A percentile compares a stretch with the other conserved stretches of the same genome.
phyloP scores from a whole-genome alignment of 208 protist genomes.

The Acanthamoeba sp. region DNA sequence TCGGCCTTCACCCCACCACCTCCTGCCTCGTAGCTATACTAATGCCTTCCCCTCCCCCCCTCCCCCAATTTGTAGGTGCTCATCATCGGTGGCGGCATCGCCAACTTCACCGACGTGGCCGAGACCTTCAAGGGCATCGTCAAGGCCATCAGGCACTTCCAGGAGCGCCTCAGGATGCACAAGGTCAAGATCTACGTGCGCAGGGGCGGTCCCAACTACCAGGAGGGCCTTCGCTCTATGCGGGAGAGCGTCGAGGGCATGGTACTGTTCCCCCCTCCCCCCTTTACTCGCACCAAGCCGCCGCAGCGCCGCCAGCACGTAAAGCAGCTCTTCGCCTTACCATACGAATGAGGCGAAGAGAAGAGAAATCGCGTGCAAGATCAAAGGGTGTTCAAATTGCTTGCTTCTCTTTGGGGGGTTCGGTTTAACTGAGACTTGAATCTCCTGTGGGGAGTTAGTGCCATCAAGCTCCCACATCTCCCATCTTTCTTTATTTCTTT shows the following conservation, averaged over 20 bases:
- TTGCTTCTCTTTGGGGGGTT: conserved; percentile 24
- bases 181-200: conserved; percentile 90
- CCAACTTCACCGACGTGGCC: conserved; percentile 94
- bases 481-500: too few species aligned
- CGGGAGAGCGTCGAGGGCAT: conserved; percentile 83
- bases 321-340: neutral
- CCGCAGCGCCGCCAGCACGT: neutral
- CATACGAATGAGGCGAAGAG: neutral
- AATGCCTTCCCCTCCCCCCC: neutral
- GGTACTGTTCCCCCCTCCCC: neutral
- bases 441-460: conserved; percentile 44
- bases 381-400: conserved; percentile 7
- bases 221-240: conserved; percentile 91
- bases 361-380: conserved; percentile 7
- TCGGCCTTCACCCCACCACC: neutral
- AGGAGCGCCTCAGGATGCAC: conserved; percentile 78
- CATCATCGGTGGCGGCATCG: conserved; percentile 92
- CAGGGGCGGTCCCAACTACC: conserved; percentile 92
- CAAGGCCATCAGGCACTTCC: conserved; percentile 87
- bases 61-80: conserved; percentile 81
- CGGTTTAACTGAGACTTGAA: conserved; percentile 48
- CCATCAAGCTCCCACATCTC: conserved; percentile 34
- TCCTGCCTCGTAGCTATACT: neutral
- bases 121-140: conserved; percentile 93
- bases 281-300: neutral